These are phyloP conservation scores for Leccinum incarnatum DNA, from an alignment of 768 basidiomycete genomes.

Conservation along the genomic window DNA sequence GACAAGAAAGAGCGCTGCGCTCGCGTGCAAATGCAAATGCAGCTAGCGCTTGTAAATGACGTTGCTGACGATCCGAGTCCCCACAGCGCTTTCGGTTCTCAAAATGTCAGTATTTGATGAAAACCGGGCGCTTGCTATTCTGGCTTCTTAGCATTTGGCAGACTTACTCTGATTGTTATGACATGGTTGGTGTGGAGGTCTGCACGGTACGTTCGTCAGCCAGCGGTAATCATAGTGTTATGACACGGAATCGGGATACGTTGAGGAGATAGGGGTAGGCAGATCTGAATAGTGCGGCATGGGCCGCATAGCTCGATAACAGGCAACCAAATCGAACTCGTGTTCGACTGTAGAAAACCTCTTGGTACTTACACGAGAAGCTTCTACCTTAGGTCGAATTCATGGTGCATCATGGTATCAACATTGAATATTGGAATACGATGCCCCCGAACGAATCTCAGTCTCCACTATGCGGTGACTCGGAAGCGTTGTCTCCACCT, in stretches of 20 bases:
- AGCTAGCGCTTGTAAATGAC: too few species aligned
- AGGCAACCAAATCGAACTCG: background rate
- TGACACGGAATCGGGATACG: slow-evolving; percentile 8
- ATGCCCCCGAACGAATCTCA: background rate
- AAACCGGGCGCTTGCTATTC: background rate
- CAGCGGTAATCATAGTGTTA: slow-evolving; percentile 26
- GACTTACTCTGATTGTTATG: slow-evolving; percentile 42
- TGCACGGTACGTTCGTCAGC: slow-evolving; percentile 36
- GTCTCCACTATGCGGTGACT: background rate
- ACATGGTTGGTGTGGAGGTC: slow-evolving; percentile 55
- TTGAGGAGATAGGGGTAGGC: slow-evolving; percentile 2
- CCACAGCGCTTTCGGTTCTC: slow-evolving; percentile 45
- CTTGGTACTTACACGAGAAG: background rate
- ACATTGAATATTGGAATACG: background rate
- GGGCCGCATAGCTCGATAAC: background rate
- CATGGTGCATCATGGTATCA: slow-evolving; percentile 2
- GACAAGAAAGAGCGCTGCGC: too few species aligned
- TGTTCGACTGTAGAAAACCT: background rate
- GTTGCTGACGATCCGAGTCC: slow-evolving; percentile 6
- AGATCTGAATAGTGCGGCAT: slow-evolving; percentile 6
- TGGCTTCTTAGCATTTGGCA: slow-evolving; percentile 21
- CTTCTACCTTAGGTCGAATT: background rate
- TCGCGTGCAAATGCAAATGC: too few species aligned
- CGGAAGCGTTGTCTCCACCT: background rate
- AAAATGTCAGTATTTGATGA: slow-evolving; percentile 42